Conservation (phyloP, 768 basidiomycete genomes). For the Mycena vitilis region DNA sequence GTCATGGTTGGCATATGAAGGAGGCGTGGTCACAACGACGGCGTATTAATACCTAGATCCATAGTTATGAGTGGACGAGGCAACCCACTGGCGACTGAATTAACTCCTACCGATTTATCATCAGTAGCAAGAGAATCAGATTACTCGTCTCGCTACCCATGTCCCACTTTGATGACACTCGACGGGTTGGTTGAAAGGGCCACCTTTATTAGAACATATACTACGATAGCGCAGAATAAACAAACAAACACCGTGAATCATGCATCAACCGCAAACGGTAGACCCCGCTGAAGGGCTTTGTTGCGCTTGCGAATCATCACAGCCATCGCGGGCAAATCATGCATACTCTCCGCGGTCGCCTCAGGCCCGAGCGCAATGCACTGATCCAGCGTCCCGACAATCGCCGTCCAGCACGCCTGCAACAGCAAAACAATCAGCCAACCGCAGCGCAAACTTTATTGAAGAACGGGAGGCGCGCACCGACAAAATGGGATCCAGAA, state of each 20-base stretch:
- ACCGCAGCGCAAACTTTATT: not conserved
- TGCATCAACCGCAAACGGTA: conserved; percentile 4
- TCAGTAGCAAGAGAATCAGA: no score
- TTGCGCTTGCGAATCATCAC: conserved; percentile 14
- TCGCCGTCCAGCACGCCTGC: conserved; percentile 11
- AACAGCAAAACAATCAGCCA: not conserved
- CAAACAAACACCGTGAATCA: not conserved
- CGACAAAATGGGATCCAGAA: conserved; percentile 16
- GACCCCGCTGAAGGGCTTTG: conserved; percentile 7
- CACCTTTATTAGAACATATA: no score
- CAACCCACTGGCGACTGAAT: no score
- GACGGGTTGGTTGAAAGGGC: no score
- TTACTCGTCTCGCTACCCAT: no score
- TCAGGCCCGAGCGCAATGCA: conserved; percentile 3
- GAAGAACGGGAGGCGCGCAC: conserved; percentile 5
- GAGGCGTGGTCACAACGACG: not conserved
- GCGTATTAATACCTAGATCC: not conserved
- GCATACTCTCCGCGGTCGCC: not conserved
- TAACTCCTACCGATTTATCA: no score
- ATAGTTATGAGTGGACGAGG: no score
- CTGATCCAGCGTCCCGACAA: conserved; percentile 2
- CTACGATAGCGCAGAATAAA: no score
- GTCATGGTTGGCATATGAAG: conserved; percentile 13
- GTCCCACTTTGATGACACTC: no score
- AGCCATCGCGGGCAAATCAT: conserved; percentile 18